Conservation (phyloP, 257 asterid species). For the Plectranthus barbatus region DNA sequence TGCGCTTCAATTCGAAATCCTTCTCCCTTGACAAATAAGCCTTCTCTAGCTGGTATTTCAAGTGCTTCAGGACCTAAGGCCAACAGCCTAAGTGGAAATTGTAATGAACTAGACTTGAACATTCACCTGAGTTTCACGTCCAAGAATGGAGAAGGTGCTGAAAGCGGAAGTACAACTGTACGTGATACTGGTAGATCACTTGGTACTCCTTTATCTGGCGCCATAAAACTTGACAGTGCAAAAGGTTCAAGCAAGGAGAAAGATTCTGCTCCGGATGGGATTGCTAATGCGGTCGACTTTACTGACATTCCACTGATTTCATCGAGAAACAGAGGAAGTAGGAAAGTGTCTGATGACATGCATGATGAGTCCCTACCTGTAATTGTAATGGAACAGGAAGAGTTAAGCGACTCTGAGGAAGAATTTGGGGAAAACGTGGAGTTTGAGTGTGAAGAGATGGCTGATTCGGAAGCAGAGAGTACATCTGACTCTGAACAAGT, state of each 20-base stretch:
- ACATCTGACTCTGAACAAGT: not conserved
- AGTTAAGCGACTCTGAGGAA: constrained; percentile 93
- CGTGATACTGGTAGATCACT: constrained; percentile 13
- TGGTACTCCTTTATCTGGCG: constrained; percentile 16
- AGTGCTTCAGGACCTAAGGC: constrained; percentile 30
- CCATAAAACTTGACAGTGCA: constrained; percentile 15
- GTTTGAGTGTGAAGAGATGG: constrained; percentile 96
- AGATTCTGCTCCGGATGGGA: constrained; percentile 25
- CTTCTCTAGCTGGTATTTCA: constrained; percentile 23
- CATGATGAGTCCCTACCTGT: constrained; percentile 53
- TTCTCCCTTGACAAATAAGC: constrained; percentile 15
- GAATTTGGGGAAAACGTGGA: constrained; percentile 85
- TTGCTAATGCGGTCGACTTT: constrained; percentile 23
- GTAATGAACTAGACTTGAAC: constrained; percentile 61
- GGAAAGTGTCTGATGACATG: constrained; percentile 23
- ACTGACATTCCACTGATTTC: constrained; percentile 23
- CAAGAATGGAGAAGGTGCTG: constrained; percentile 30
- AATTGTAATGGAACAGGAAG: constrained; percentile 97
- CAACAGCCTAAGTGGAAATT: constrained; percentile 28
- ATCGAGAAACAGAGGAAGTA: constrained; percentile 31
- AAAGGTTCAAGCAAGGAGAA: constrained; percentile 19
- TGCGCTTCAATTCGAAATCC: constrained; percentile 23
- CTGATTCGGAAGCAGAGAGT: constrained; percentile 83
- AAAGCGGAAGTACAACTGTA: constrained; percentile 20
- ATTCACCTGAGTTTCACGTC: constrained; percentile 57